A percentile compares a stretch with the other conserved stretches of the same genome.
Conservation (phyloP, 208 protist species). For the Trypanosoma melophagium region DNA sequence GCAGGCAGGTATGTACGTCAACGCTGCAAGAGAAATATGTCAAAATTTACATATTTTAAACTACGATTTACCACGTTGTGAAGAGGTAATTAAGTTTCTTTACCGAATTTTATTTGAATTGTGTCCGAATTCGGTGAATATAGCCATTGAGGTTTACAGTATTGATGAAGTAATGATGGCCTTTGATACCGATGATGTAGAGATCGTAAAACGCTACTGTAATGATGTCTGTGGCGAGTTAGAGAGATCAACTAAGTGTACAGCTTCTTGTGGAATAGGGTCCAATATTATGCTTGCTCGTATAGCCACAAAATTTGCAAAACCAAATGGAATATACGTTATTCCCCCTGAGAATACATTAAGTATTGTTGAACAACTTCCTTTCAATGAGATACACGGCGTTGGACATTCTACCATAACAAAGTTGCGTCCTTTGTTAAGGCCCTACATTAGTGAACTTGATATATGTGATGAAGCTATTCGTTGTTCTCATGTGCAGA, state of each 20-base stretch:
- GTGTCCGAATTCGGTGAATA: conserved; percentile 45
- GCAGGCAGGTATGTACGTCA: conserved; percentile 91
- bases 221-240: conserved; percentile 58
- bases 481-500: conserved; percentile 67
- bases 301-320: conserved; percentile 65
- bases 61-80: conserved; percentile 89
- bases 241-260: conserved; percentile 54
- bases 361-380: conserved; percentile 40
- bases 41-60: conserved; percentile 83
- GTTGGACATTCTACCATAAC: conserved; percentile 55
- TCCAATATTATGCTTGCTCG: conserved; percentile 86
- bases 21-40: conserved; percentile 77
- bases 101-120: conserved; percentile 79
- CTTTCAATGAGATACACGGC: conserved; percentile 71
- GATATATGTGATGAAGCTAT: conserved; percentile 34
- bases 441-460: conserved; percentile 1
- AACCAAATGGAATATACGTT: conserved; percentile 68
- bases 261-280: conserved; percentile 82
- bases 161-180: conserved; percentile 90
- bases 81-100: conserved; percentile 54
- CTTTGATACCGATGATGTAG: conserved; percentile 63
- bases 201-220: conserved; percentile 47
- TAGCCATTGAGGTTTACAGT: conserved; percentile 86
- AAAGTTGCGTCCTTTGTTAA: conserved; percentile 53
- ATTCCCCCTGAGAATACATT: conserved; percentile 48